phyloP scores from a whole-genome alignment of 2,329 filamentous ascomycete genomes.

The Microdochium nivale region DNA sequence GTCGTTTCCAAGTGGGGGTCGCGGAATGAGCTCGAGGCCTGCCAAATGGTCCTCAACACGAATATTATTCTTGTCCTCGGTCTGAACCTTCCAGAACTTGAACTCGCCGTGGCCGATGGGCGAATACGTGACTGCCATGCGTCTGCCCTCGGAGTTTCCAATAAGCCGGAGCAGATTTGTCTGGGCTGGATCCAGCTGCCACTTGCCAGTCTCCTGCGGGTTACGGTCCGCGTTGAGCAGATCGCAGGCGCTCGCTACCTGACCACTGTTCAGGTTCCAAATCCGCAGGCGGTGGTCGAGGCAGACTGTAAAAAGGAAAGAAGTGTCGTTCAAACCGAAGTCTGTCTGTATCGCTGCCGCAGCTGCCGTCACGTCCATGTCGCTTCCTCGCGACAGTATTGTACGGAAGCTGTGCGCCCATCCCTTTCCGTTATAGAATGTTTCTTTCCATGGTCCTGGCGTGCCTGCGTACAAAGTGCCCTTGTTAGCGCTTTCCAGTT shows the following conservation, averaged over 20 bases:
- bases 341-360: conserved; percentile 50
- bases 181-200: conserved; percentile 72
- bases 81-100: conserved; percentile 79
- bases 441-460: conserved; percentile 55
- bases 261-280: conserved; percentile 81
- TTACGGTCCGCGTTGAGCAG: conserved; percentile 61
- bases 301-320: conserved; percentile 69
- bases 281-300: conserved; percentile 83
- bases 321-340: conserved; percentile 37
- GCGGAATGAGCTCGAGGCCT: conserved; percentile 53
- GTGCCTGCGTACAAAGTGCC: conserved; percentile 14
- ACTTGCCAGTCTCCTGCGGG: conserved; percentile 61
- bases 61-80: conserved; percentile 54
- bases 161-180: conserved; percentile 68
- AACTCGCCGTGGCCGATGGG: conserved; percentile 83
- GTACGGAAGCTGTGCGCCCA: conserved; percentile 61
- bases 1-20: conserved; percentile 60
- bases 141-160: conserved; percentile 42
- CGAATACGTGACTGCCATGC: conserved; percentile 71
- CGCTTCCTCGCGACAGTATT: conserved; percentile 52
- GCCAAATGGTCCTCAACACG: conserved; percentile 66
- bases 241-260: conserved; percentile 68
- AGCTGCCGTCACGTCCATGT: conserved; percentile 60
- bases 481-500: conserved; percentile 8
- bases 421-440: conserved; percentile 63